Evolutionary conservation across 192 early-diverging fungal genomes (phyloP).

Genomic region (Phycomyces nitens): DNA sequence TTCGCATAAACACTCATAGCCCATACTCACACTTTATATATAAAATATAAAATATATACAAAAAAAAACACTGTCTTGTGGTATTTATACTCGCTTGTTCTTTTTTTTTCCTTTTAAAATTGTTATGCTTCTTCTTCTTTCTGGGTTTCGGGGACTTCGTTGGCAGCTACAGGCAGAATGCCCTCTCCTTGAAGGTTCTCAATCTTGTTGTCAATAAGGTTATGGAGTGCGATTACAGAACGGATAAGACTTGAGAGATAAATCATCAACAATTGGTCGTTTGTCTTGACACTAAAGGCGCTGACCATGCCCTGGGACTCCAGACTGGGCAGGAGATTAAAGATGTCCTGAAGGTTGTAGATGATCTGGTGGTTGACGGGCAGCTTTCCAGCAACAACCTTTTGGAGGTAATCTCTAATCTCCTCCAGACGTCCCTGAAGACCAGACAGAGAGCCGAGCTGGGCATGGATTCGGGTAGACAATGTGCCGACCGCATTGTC

Average conservation of each 20-base stretch:
- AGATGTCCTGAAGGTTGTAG: slow-evolving; percentile 98
- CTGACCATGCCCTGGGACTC: slow-evolving; percentile 71
- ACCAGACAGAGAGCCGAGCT: slow-evolving; percentile 89
- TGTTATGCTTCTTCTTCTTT: slow-evolving; percentile 14
- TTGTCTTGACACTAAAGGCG: slow-evolving; percentile 89
- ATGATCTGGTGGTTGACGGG: slow-evolving; percentile 97
- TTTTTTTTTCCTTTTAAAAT: too few relatives aligned
- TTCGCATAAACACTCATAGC: too few relatives aligned
- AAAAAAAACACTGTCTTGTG: background rate
- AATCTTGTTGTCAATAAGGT: slow-evolving; percentile 97
- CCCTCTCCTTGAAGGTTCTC: slow-evolving; percentile 74
- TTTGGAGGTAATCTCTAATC: slow-evolving; percentile 83
- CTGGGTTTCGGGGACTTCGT: background rate
- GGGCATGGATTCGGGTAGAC: slow-evolving; percentile 88
- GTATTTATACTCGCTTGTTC: too few relatives aligned
- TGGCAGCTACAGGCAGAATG: background rate
- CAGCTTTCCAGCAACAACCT: slow-evolving; percentile 80
- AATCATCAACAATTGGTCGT: slow-evolving; percentile 93
- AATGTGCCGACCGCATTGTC: slow-evolving; percentile 94
- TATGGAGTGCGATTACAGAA: slow-evolving; percentile 94
- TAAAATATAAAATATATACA: background rate
- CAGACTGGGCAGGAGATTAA: slow-evolving; percentile 94
- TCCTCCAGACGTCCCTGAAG: slow-evolving; percentile 82
- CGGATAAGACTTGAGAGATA: slow-evolving; percentile 91
- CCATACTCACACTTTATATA: too few relatives aligned